Percentiles rank a stretch among this genome's conserved stretches.
Conservation (phyloP, 495 filamentous ascomycete species). For the Penicillium roqueforti region DNA sequence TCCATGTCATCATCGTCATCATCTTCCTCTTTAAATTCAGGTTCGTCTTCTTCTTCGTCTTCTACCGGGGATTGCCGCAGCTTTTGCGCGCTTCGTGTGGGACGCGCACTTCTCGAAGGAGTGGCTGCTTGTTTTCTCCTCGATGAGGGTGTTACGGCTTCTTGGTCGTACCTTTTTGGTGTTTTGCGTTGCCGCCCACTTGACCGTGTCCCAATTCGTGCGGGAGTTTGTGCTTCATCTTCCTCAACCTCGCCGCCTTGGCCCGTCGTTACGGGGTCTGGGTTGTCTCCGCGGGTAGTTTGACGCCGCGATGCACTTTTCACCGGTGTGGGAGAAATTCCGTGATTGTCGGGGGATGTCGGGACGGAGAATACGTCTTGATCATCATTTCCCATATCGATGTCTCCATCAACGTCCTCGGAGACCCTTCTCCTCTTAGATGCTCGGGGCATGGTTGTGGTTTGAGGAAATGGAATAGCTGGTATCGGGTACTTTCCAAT, state of each 20-base stretch:
- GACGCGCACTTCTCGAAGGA: slow-evolving; percentile 19
- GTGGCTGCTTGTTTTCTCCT: slow-evolving; percentile 23
- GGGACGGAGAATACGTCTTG: slow-evolving; percentile 17
- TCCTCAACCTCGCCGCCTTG: slow-evolving; percentile 7
- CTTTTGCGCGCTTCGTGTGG: slow-evolving; percentile 25
- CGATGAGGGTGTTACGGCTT: slow-evolving; percentile 22
- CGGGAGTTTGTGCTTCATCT: slow-evolving; percentile 22
- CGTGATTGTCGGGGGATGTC: slow-evolving; percentile 17
- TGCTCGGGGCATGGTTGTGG: slow-evolving; percentile 33
- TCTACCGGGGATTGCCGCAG: slow-evolving; percentile 12
- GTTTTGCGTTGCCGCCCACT: slow-evolving; percentile 42
- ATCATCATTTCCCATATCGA: slow-evolving; percentile 27
- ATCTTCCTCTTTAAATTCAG: slow-evolving; percentile 13
- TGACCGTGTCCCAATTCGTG: slow-evolving; percentile 27
- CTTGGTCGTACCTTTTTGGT: slow-evolving; percentile 36
- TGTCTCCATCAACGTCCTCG: slow-evolving; percentile 37
- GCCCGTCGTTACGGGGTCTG: slow-evolving; percentile 4
- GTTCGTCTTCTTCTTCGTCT: slow-evolving; percentile 17
- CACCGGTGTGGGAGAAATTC: slow-evolving; percentile 16
- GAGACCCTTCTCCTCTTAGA: slow-evolving; percentile 42
- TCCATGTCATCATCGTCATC: slow-evolving; percentile 21
- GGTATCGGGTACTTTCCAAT: neutral
- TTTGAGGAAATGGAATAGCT: neutral
- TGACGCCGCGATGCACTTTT: slow-evolving; percentile 26
- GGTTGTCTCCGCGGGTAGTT: slow-evolving; percentile 19